A percentile compares a stretch with the other conserved stretches of the same genome.
Conservation (phyloP, 768 basidiomycete genomes). For the Kwoniella mangroviensis region DNA sequence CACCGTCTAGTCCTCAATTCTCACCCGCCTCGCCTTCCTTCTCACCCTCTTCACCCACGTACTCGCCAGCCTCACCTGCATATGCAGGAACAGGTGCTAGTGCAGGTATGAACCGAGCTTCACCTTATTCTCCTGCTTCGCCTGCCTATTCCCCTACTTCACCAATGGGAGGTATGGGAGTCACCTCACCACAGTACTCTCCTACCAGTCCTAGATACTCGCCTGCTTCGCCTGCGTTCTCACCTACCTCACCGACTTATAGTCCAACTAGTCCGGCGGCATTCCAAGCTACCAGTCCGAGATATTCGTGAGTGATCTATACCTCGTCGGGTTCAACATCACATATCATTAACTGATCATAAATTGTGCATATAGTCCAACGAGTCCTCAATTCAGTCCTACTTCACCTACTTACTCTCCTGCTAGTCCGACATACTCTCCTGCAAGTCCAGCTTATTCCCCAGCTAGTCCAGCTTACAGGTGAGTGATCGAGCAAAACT, state of each 20-base stretch:
- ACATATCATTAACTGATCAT: too few relatives aligned
- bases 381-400: slow-evolving; percentile 87
- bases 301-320: slow-evolving; percentile 46
- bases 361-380: slow-evolving; percentile 73
- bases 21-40: slow-evolving; percentile 54
- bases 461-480: slow-evolving; percentile 81
- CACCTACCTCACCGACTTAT: slow-evolving; percentile 55
- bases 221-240: slow-evolving; percentile 38
- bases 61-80: slow-evolving; percentile 59
- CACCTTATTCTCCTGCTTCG: slow-evolving; percentile 47
- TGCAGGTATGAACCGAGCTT: slow-evolving; percentile 27
- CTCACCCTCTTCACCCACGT: slow-evolving; percentile 54
- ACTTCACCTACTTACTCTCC: slow-evolving; percentile 88
- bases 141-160: slow-evolving; percentile 50
- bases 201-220: slow-evolving; percentile 54
- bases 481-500: slow-evolving; percentile 31
- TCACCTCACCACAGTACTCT: slow-evolving; percentile 52
- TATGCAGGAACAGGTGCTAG: slow-evolving; percentile 31
- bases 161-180: slow-evolving; percentile 37
- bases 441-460: slow-evolving; percentile 88
- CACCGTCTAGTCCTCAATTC: slow-evolving; percentile 53
- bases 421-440: slow-evolving; percentile 88
- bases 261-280: slow-evolving; percentile 50
- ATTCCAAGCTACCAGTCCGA: slow-evolving; percentile 58
- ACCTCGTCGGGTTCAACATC: too few relatives aligned